Evolutionary conservation across 192 early-diverging fungal genomes (phyloP).

Genomic region (Spizellomyces sp.): DNA sequence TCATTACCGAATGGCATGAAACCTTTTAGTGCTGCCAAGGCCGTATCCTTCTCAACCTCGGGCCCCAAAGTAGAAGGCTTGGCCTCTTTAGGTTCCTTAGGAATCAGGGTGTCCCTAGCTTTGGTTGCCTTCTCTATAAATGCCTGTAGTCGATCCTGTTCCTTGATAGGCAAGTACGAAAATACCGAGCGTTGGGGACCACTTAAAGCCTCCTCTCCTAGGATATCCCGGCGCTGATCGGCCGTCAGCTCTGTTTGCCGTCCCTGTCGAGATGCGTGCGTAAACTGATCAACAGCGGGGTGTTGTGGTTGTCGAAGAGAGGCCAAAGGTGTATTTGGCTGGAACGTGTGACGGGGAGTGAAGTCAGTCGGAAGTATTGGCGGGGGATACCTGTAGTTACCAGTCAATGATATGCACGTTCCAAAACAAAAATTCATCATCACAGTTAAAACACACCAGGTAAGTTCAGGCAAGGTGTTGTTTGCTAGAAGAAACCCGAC

Average conservation of each 20-base stretch:
- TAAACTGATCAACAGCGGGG: not conserved
- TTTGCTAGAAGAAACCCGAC: constrained; percentile 54
- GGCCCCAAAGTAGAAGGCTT: constrained; percentile 33
- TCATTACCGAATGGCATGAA: constrained; percentile 80
- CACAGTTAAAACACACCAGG: constrained; percentile 34
- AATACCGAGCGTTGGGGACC: constrained; percentile 73
- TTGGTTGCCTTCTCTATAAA: constrained; percentile 46
- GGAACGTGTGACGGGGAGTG: constrained; percentile 31
- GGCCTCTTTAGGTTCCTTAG: constrained; percentile 12
- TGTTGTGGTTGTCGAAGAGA: not conserved
- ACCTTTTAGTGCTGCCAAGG: constrained; percentile 69
- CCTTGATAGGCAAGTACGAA: constrained; percentile 63
- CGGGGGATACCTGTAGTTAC: constrained; percentile 18
- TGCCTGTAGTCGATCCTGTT: constrained; percentile 65
- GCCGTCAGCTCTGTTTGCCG: constrained; percentile 34
- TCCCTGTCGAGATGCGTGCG: not conserved
- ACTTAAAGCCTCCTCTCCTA: constrained; percentile 72
- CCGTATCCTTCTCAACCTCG: constrained; percentile 65
- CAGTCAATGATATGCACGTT: no score
- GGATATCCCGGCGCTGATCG: constrained; percentile 61
- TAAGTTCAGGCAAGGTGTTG: constrained; percentile 34
- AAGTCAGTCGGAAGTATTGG: constrained; percentile 43
- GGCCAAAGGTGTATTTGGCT: not conserved
- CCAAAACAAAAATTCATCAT: no score
- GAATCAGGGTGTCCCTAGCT: not conserved